phyloP scores from a whole-genome alignment of 805 yeast genomes.

The Ogataea trehaloabstinens region DNA sequence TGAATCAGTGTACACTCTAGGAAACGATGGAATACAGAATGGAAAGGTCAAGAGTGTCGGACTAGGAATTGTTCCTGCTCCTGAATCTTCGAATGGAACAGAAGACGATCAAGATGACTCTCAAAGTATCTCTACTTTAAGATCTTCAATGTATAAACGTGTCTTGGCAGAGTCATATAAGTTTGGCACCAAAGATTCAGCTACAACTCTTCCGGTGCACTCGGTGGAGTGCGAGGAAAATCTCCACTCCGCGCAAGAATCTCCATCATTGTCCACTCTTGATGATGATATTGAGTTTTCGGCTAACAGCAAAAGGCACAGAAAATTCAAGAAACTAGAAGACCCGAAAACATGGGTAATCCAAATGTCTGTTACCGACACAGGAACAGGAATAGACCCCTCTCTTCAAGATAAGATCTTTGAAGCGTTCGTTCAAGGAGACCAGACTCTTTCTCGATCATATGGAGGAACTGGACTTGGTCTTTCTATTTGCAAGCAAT shows the following conservation, averaged over 20 bases:
- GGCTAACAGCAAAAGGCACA: slow-evolving; percentile 12
- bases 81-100: slow-evolving; percentile 1
- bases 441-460: slow-evolving; percentile 85
- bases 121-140: slow-evolving; percentile 27
- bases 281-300: slow-evolving; percentile 22
- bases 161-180: slow-evolving; percentile 41
- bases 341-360: slow-evolving; percentile 50
- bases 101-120: slow-evolving; percentile 10
- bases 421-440: slow-evolving; percentile 97
- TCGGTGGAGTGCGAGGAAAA: not conserved
- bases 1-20: slow-evolving; percentile 43
- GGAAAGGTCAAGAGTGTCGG: slow-evolving; percentile 4
- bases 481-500: slow-evolving; percentile 80
- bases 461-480: slow-evolving; percentile 98
- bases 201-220: slow-evolving; percentile 11
- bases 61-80: not conserved
- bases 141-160: slow-evolving; percentile 36
- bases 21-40: slow-evolving; percentile 12
- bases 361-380: slow-evolving; percentile 76
- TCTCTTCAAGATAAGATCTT: slow-evolving; percentile 80
- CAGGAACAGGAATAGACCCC: slow-evolving; percentile 92
- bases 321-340: slow-evolving; percentile 18
- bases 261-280: slow-evolving; percentile 5
- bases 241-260: not conserved
- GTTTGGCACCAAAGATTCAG: slow-evolving; percentile 14